Evolutionary conservation across 306 rosid species (phyloP), one percentile per base, ranked within the genome.

Genomic region (Arachis stenosperma): DNA sequence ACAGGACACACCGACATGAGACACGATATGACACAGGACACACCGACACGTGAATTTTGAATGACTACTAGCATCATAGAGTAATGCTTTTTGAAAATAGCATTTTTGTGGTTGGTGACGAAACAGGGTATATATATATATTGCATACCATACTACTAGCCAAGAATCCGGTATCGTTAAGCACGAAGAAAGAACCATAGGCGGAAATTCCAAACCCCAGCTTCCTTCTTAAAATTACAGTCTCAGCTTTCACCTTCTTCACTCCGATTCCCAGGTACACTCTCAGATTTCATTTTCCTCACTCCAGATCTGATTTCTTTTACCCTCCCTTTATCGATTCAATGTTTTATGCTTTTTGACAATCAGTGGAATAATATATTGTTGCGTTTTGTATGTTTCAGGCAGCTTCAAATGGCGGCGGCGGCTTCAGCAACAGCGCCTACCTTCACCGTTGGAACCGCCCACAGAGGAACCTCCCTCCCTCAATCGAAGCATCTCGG

Each of bases 401-500:
- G 82, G 67, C 72, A 67, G 57, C 46, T 72, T 66, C 78, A 89
- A 75, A 94, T 94, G 98, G 97, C 97, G 15, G 81, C 96, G 80
- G 37, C 37, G 17, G 17, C 17, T 33, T 71, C 91, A 9, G 66
- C 86, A 44, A 59, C 93, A 42, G 87, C 90, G 67, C 78, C 97
- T 66, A 83, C 83, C 47, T 78, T 89, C 17, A 17, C 17, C 17
- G 17, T 17, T 17, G 17, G 17, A 17, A 17, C 0, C 33, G 57
- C 84, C 37, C 77, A 77, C 65, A 86, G 79, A 17, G 17, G 17
- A 17, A 17, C 17, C 17, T 17, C 17, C 11, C 68, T 81, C 75
- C 36, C 88, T 29, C 91, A 82, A 40, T 78, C 86, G 53, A 91
- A 81, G 67, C 68, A 88, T 43, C 79, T 75, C 37, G 2, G 3